Conservation (phyloP, 768 basidiomycete genomes). For the Lactarius hatsudake region DNA sequence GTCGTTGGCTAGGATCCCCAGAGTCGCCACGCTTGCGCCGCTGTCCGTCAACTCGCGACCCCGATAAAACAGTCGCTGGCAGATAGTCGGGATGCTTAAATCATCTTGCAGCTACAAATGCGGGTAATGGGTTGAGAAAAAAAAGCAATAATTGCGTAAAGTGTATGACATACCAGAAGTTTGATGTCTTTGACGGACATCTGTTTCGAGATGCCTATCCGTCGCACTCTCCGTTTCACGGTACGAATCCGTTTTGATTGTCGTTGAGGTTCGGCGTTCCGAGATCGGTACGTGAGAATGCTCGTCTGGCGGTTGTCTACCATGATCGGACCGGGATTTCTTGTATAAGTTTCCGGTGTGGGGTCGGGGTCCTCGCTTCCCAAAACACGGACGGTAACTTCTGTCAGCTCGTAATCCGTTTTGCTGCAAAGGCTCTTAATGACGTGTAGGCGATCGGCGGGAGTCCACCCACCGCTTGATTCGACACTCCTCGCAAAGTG, state of each 20-base stretch:
- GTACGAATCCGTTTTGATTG: constrained; percentile 72
- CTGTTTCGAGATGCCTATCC: constrained; percentile 55
- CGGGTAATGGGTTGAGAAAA: constrained; percentile 1
- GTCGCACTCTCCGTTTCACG: constrained; percentile 49
- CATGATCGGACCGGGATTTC: constrained; percentile 26
- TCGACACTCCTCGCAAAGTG: constrained; percentile 26
- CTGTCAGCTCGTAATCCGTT: constrained; percentile 55
- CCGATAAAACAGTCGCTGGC: constrained; percentile 65
- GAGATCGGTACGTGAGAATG: constrained; percentile 38
- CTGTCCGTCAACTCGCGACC: constrained; percentile 66
- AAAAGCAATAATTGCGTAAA: neutral
- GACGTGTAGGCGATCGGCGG: neutral
- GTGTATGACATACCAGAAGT: constrained; percentile 49
- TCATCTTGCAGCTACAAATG: constrained; percentile 54
- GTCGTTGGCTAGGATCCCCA: constrained; percentile 59
- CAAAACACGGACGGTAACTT: constrained; percentile 56
- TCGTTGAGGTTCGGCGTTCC: constrained; percentile 42
- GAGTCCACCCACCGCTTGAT: constrained; percentile 24
- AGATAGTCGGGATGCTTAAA: constrained; percentile 69
- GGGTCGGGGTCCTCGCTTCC: constrained; percentile 35
- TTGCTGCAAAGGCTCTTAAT: constrained; percentile 38
- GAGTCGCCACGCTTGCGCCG: constrained; percentile 45
- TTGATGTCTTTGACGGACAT: constrained; percentile 81
- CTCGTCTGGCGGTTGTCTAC: constrained; percentile 27
- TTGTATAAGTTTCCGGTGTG: constrained; percentile 32